These are phyloP conservation scores for Diplodia sapinea DNA, from an alignment of 2,329 filamentous ascomycete species.

Conservation along the genomic window DNA sequence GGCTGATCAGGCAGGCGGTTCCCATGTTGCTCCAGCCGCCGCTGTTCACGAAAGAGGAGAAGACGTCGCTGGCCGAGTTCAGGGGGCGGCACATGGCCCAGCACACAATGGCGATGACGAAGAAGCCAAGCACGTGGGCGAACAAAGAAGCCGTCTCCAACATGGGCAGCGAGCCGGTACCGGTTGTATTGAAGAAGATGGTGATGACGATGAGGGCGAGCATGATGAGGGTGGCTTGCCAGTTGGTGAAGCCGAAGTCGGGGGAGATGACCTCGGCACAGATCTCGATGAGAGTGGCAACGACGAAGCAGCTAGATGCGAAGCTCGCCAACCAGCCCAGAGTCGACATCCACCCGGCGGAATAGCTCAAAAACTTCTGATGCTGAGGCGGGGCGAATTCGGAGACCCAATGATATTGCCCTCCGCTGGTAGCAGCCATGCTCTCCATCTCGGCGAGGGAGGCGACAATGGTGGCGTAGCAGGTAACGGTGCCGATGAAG, in stretches of 20 bases:
- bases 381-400: constrained; percentile 33
- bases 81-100: constrained; percentile 36
- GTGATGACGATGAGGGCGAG: constrained; percentile 37
- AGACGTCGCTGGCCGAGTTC: constrained; percentile 31
- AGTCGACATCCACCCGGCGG: constrained; percentile 44
- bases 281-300: constrained; percentile 45
- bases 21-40: constrained; percentile 36
- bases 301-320: constrained; percentile 45
- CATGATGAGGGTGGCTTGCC: constrained; percentile 41
- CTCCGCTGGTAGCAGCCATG: constrained; percentile 32
- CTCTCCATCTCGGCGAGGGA: constrained; percentile 34
- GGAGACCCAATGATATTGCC: constrained; percentile 33
- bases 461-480: constrained; percentile 32
- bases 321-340: constrained; percentile 47
- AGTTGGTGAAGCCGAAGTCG: constrained; percentile 38
- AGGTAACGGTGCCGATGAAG: constrained; percentile 31
- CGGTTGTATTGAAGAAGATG: constrained; percentile 37
- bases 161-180: constrained; percentile 35
- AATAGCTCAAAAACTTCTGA: constrained; percentile 34
- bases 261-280: constrained; percentile 43
- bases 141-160: constrained; percentile 37
- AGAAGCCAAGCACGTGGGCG: constrained; percentile 36
- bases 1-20: constrained; percentile 34
- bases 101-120: constrained; percentile 36
- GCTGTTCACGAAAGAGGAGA: constrained; percentile 33